These are phyloP conservation scores for Termitomyces sp. DNA, from an alignment of 768 basidiomycete genomes.

Conservation along the genomic window DNA sequence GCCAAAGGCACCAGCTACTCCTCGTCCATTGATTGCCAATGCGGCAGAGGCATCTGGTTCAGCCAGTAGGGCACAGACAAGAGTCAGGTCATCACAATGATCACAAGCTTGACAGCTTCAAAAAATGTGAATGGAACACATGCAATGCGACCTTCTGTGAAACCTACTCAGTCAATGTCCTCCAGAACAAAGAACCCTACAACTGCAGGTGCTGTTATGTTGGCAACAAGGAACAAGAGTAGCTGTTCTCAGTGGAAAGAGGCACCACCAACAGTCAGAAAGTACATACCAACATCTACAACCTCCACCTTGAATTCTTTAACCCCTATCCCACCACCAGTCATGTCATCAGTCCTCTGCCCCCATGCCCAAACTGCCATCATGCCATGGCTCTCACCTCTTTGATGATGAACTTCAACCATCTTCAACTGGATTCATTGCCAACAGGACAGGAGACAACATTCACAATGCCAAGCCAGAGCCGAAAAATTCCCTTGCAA, in stretches of 20 bases:
- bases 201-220: not conserved
- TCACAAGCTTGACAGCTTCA: not conserved
- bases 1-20: not conserved
- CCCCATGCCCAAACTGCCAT: not conserved
- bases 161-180: not conserved
- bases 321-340: not conserved
- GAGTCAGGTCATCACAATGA: not conserved
- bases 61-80: constrained; percentile 2
- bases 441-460: too few relatives aligned
- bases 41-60: not conserved
- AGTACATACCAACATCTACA: not conserved
- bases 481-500: not conserved
- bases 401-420: not conserved
- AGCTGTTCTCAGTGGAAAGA: not conserved
- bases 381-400: not conserved
- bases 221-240: not conserved
- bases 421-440: not conserved
- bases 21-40: not conserved
- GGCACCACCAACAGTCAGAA: not conserved
- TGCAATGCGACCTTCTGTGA: not conserved
- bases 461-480: not conserved
- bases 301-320: not conserved
- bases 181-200: not conserved
- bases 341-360: not conserved
- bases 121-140: not conserved